Evolutionary conservation across 148 eudicot genomes (phyloP).

Genomic region (Cornus florida): DNA sequence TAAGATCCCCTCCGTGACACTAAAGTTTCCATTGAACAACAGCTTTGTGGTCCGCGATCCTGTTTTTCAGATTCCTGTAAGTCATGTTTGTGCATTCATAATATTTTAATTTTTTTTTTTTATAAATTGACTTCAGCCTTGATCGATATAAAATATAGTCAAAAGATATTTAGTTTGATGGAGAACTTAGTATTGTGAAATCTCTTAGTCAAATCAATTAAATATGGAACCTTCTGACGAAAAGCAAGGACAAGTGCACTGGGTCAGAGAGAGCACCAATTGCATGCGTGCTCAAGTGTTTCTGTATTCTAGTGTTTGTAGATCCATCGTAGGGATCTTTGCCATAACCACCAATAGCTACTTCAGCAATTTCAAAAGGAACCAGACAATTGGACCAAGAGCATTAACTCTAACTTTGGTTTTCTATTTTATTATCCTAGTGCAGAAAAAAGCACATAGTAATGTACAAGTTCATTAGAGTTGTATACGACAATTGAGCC

Average conservation of each 20-base stretch:
- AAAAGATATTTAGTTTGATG: not conserved
- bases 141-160: not conserved
- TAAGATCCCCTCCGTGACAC: constrained; percentile 52
- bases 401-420: not conserved
- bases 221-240: not conserved
- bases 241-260: not conserved
- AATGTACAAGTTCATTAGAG: not conserved
- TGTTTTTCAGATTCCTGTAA: constrained; percentile 38
- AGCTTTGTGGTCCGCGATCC: constrained; percentile 68
- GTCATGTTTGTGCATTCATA: constrained; percentile 51
- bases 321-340: not conserved
- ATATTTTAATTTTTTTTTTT: not conserved
- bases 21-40: constrained; percentile 58
- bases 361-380: not conserved
- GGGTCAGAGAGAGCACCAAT: not conserved
- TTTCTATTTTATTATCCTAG: not conserved
- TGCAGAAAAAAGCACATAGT: not conserved
- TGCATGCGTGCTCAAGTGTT: not conserved
- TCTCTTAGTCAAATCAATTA: not conserved
- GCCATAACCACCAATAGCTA: not conserved
- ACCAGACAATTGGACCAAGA: not conserved
- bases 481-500: not conserved
- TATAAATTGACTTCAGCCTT: not conserved
- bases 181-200: too few species aligned
- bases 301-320: too few species aligned